A percentile compares a stretch with the other conserved stretches of the same genome.
These are phyloP conservation scores for Cladosporium oxysporum DNA, from an alignment of 2,329 filamentous ascomycete genomes.

Conservation along the genomic window DNA sequence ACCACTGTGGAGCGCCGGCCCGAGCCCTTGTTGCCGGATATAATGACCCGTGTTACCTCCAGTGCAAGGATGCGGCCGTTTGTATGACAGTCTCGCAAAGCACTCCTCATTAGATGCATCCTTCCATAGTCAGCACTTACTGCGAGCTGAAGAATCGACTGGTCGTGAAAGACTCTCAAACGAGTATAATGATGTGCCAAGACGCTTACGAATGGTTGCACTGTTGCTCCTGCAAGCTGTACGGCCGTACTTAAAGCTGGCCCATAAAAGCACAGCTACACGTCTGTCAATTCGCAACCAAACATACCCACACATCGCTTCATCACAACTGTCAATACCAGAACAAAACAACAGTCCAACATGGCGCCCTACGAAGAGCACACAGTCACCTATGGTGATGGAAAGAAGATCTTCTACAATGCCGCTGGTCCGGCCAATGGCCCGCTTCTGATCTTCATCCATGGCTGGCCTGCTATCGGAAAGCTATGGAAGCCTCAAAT, in stretches of 20 bases:
- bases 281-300: not conserved
- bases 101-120: not conserved
- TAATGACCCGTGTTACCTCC: not conserved
- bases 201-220: not conserved
- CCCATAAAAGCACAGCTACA: not conserved
- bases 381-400: slow-evolving; percentile 26
- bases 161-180: not conserved
- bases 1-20: not conserved
- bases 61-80: not conserved
- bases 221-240: not conserved
- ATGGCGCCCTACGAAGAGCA: slow-evolving; percentile 28
- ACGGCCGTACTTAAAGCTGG: not conserved
- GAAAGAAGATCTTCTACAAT: slow-evolving; percentile 33
- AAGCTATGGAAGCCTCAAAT: slow-evolving; percentile 41
- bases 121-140: not conserved
- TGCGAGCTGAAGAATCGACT: not conserved
- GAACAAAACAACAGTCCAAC: not conserved
- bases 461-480: slow-evolving; percentile 40
- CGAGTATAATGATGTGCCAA: not conserved
- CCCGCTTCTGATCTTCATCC: slow-evolving; percentile 34
- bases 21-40: not conserved
- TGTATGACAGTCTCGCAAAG: not conserved
- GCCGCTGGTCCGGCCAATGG: slow-evolving; percentile 32
- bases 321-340: not conserved
- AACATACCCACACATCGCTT: not conserved